phyloP scores from a whole-genome alignment of 306 rosid species.

The Luffa aegyptiaca region DNA sequence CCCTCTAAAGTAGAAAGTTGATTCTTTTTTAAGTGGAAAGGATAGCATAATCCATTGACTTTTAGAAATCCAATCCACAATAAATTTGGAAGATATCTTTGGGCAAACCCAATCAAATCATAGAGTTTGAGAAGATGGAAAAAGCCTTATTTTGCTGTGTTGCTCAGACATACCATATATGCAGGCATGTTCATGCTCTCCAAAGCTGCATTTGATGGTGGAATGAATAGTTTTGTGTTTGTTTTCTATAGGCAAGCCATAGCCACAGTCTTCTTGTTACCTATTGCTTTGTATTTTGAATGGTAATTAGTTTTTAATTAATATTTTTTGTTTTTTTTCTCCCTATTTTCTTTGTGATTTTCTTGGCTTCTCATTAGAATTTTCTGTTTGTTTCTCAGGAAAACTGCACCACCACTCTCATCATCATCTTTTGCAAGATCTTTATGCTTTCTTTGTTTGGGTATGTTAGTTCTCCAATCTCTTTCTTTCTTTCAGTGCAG shows the following conservation, averaged over 20 bases:
- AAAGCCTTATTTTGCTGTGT: not conserved
- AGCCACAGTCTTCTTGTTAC: conserved; percentile 43
- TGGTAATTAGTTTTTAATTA: conserved; percentile 16
- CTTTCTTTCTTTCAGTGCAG: not conserved
- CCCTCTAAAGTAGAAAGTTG: no score
- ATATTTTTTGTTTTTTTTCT: not conserved
- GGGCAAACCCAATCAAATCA: no score
- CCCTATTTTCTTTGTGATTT: not conserved
- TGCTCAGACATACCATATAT: conserved; percentile 20
- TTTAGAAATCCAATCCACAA: no score
- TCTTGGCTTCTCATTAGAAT: not conserved
- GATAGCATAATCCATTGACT: no score
- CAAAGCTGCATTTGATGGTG: conserved; percentile 48
- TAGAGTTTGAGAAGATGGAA: not conserved
- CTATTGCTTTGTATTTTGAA: conserved; percentile 46
- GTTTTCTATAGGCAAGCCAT: conserved; percentile 60
- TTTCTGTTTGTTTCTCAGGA: conserved; percentile 24
- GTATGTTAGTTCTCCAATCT: conserved; percentile 12
- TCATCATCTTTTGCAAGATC: conserved; percentile 52
- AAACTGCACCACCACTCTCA: conserved; percentile 50
- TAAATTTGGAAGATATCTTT: no score
- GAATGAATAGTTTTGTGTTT: conserved; percentile 67
- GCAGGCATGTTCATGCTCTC: conserved; percentile 29
- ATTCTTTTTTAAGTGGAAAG: no score
- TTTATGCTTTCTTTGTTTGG: conserved; percentile 54